phyloP scores from a whole-genome alignment of 2,329 filamentous ascomycete species.

The Tolypocladium ovalisporum region DNA sequence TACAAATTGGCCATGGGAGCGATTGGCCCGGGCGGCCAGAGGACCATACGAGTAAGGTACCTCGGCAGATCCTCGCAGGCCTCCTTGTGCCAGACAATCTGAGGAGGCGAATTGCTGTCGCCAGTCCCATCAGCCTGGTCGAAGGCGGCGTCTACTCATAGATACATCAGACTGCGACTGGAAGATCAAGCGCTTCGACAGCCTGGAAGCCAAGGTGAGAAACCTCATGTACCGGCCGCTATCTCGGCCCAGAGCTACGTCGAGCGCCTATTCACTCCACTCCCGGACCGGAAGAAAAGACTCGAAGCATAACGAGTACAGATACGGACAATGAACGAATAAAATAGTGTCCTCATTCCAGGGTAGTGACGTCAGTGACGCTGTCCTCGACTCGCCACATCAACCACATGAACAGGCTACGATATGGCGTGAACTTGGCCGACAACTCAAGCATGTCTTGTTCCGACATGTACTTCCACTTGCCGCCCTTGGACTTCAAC shows the following conservation, averaged over 20 bases:
- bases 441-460: constrained; percentile 80
- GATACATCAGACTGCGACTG: background rate
- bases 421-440: constrained; percentile 73
- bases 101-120: background rate
- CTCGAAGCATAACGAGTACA: background rate
- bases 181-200: background rate
- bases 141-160: background rate
- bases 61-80: background rate
- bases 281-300: background rate
- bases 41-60: too few species aligned
- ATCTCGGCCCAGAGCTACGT: background rate
- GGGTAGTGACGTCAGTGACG: constrained; percentile 53
- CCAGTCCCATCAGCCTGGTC: background rate
- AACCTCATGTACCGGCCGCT: background rate
- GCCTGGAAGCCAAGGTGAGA: too few species aligned
- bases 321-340: background rate
- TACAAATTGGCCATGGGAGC: background rate
- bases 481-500: constrained; percentile 68
- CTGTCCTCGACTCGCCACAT: constrained; percentile 78
- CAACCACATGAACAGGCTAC: constrained; percentile 95
- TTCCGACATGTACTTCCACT: constrained; percentile 98
- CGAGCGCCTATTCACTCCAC: background rate
- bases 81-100: background rate
- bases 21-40: too few species aligned
- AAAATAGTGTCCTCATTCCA: constrained; percentile 29